These are phyloP conservation scores for Cryphonectria radicalis DNA, from an alignment of 2,329 filamentous ascomycete genomes.

Conservation along the genomic window DNA sequence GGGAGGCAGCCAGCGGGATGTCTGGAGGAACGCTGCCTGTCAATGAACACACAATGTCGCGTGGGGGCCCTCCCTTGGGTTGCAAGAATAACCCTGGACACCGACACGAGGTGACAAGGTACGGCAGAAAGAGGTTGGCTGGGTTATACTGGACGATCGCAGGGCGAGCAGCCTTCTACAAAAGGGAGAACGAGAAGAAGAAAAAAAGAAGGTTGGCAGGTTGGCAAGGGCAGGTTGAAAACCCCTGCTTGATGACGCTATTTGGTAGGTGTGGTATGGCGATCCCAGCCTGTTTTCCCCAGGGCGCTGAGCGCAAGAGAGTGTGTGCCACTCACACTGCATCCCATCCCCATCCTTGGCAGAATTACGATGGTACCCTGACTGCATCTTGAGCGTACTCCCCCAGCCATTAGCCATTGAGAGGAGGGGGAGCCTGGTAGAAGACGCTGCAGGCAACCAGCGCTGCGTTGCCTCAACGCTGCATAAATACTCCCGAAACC, in stretches of 20 bases:
- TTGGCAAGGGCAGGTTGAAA: conserved; percentile 17
- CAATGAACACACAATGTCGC: conserved; percentile 9
- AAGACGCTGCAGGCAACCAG: conserved; percentile 28
- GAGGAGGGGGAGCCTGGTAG: not conserved
- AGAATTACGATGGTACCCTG: not conserved
- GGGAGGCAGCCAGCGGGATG: conserved; percentile 9
- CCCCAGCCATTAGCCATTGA: conserved; percentile 12
- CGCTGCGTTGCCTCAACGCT: conserved; percentile 27
- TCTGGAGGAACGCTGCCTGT: not conserved
- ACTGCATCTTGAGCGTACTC: conserved; percentile 8
- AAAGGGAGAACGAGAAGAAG: not conserved
- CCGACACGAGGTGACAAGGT: not conserved
- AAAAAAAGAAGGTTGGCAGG: not conserved
- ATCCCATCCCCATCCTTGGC: conserved; percentile 19
- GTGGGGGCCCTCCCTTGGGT: conserved; percentile 12
- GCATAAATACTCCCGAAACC: conserved; percentile 44
- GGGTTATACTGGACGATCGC: conserved; percentile 20
- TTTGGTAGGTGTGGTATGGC: conserved; percentile 9
- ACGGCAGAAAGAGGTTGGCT: conserved; percentile 23
- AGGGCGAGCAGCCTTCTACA: conserved; percentile 13
- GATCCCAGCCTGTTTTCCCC: conserved; percentile 28
- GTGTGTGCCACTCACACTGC: conserved; percentile 20
- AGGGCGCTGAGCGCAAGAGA: conserved; percentile 15
- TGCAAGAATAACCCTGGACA: conserved; percentile 2
- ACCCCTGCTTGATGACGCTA: conserved; percentile 25